Evolutionary conservation across 192 early-diverging fungal genomes (phyloP).

Genomic region (Rhizophagus sp.): DNA sequence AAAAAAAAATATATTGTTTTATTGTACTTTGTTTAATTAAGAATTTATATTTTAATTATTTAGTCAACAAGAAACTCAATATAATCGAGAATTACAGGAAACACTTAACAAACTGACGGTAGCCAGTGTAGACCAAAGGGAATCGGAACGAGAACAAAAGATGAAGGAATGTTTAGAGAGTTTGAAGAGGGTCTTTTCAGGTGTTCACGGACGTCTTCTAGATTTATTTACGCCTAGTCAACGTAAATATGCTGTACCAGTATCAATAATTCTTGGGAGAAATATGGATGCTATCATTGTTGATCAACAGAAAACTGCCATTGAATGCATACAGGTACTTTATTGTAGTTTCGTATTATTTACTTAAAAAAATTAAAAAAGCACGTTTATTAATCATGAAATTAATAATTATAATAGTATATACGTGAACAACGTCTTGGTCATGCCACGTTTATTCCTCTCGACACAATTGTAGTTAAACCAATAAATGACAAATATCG

Average conservation of each 20-base stretch:
- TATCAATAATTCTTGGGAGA: constrained; percentile 85
- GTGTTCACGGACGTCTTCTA: constrained; percentile 85
- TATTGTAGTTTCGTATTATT: constrained; percentile 6
- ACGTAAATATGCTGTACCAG: constrained; percentile 84
- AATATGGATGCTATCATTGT: constrained; percentile 96
- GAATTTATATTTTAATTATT: background rate
- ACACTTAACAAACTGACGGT: constrained; percentile 75
- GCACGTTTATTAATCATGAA: background rate
- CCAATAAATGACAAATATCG: constrained; percentile 82
- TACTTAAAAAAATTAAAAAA: too few relatives aligned
- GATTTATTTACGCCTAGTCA: constrained; percentile 94
- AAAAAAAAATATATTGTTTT: too few relatives aligned
- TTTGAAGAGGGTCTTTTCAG: constrained; percentile 84
- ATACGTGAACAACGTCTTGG: constrained; percentile 91
- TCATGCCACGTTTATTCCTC: constrained; percentile 91
- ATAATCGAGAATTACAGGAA: constrained; percentile 84
- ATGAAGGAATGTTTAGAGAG: constrained; percentile 76
- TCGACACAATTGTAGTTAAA: constrained; percentile 77
- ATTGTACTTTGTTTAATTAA: background rate
- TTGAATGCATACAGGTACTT: constrained; percentile 90
- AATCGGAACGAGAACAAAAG: constrained; percentile 77
- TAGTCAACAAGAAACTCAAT: constrained; percentile 66
- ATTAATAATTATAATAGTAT: constrained; percentile 50
- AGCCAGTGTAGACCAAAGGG: constrained; percentile 80
- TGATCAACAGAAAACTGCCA: constrained; percentile 86